Evolutionary conservation across 495 filamentous ascomycete genomes (phyloP).

Genomic region (Podospora australis): DNA sequence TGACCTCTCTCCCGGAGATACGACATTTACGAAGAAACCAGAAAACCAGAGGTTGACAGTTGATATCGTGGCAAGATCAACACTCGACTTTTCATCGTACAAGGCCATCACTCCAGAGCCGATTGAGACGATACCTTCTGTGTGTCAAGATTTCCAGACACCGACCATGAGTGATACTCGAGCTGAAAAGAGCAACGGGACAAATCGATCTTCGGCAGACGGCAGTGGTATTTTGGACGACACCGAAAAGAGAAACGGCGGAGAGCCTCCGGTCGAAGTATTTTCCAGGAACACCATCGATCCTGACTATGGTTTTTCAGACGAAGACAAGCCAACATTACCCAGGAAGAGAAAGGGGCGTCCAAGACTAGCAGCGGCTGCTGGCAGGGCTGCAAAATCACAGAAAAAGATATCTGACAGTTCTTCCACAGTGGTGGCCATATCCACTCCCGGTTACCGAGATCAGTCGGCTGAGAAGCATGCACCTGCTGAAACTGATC

Average conservation of each 20-base stretch:
- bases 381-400: no score
- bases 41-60: constrained; percentile 21
- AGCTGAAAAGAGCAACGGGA: neutral
- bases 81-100: constrained; percentile 9
- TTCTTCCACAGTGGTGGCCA: no score
- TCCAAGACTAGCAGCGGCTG: neutral
- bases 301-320: constrained; percentile 35
- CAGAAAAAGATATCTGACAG: no score
- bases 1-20: constrained; percentile 2
- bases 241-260: no score
- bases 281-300: constrained; percentile 29
- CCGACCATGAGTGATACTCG: no score
- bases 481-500: no score
- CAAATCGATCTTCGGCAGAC: no score
- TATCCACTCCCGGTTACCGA: no score
- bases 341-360: constrained; percentile 2
- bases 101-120: constrained; percentile 12
- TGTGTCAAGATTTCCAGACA: no score
- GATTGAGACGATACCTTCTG: constrained; percentile 9
- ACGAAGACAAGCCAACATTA: constrained; percentile 35
- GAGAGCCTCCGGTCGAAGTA: constrained; percentile 6
- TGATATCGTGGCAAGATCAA: constrained; percentile 12
- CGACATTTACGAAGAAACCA: constrained; percentile 15
- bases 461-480: no score
- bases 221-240: no score